Conservation (phyloP, 2,329 filamentous ascomycete species). For the Aspergillus aculeatinus region DNA sequence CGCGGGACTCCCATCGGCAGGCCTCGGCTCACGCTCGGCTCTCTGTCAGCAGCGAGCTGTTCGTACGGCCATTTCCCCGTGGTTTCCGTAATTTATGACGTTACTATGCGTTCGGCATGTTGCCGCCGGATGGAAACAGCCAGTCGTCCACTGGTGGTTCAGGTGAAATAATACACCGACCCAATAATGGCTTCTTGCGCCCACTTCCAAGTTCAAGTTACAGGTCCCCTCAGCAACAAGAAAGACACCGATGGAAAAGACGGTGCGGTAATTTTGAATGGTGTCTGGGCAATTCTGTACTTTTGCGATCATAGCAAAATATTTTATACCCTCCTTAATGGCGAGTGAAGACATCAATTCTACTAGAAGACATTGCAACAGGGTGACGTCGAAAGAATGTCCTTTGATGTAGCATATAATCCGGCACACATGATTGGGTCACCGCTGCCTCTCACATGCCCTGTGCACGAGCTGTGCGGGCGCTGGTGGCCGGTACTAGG, state of each 20-base stretch:
- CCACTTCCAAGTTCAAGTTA: not conserved
- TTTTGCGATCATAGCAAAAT: not conserved
- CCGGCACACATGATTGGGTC: conserved; percentile 21
- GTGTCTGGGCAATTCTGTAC: not conserved
- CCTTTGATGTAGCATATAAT: conserved; percentile 19
- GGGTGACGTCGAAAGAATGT: conserved; percentile 17
- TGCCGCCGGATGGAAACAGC: conserved; percentile 18
- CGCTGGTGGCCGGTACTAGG: not conserved
- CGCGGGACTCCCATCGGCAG: conserved; percentile 33
- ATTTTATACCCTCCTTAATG: not conserved
- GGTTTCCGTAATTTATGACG: conserved; percentile 31
- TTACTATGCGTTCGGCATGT: conserved; percentile 28
- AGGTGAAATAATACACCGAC: conserved; percentile 21
- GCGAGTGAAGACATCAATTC: not conserved
- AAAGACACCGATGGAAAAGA: not conserved
- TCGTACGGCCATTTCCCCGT: conserved; percentile 18
- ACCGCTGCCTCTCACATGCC: conserved; percentile 22
- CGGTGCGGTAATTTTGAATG: not conserved
- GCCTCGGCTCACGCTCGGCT: conserved; percentile 36
- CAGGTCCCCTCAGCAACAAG: conserved; percentile 1
- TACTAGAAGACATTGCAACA: not conserved
- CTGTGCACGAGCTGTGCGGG: conserved; percentile 7
- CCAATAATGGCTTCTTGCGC: not conserved
- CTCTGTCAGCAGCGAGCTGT: conserved; percentile 23
- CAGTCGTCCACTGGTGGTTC: conserved; percentile 20